Evolutionary conservation across 2,329 filamentous ascomycete genomes (phyloP).

Genomic region (Moelleriella libera): DNA sequence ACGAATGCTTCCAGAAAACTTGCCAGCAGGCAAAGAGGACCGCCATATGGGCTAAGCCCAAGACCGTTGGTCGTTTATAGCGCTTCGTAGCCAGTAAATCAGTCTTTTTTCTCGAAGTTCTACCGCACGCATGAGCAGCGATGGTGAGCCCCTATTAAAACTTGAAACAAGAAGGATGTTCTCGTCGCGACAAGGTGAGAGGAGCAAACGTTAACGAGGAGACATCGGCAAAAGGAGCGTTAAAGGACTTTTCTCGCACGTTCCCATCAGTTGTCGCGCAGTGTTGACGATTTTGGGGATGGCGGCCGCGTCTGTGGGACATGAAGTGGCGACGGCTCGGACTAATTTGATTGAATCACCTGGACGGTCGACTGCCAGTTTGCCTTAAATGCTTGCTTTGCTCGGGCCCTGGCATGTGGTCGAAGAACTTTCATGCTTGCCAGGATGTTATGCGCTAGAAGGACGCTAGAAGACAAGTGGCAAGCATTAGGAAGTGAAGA

Average conservation of each 20-base stretch:
- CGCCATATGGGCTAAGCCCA: background rate
- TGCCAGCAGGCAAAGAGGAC: background rate
- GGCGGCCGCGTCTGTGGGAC: background rate
- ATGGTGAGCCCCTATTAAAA: background rate
- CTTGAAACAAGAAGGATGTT: background rate
- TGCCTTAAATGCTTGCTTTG: background rate
- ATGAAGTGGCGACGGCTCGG: background rate
- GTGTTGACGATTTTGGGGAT: background rate
- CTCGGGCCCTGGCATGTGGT: background rate
- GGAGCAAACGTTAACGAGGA: background rate
- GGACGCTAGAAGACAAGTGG: constrained; percentile 11
- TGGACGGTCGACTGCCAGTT: background rate
- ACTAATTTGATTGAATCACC: background rate
- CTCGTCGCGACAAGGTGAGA: background rate
- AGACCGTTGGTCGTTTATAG: background rate
- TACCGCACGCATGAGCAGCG: background rate
- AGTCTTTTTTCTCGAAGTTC: background rate
- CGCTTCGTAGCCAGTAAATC: background rate
- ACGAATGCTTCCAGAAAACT: background rate
- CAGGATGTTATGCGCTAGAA: constrained; percentile 9
- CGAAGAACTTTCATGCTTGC: background rate
- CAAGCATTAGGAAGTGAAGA: background rate
- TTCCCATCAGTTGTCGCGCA: background rate
- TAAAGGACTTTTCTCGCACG: background rate
- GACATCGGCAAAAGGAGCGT: background rate